These are phyloP conservation scores for Stropharia rugosoannulata DNA, from an alignment of 768 basidiomycete genomes.

Conservation along the genomic window DNA sequence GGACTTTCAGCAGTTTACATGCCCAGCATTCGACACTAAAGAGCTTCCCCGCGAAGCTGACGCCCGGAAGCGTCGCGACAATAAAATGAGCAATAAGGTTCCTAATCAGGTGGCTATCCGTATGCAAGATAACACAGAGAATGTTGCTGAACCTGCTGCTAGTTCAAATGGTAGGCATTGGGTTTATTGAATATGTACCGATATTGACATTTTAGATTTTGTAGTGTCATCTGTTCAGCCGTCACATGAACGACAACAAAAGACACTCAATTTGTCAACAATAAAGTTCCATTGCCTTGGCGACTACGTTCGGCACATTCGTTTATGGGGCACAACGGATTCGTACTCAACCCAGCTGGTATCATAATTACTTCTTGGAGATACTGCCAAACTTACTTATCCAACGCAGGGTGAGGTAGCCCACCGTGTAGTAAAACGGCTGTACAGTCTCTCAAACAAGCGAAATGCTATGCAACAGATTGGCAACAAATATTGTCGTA, in stretches of 20 bases:
- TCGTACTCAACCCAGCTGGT: background rate
- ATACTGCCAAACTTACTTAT: slow-evolving; percentile 21
- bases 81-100: background rate
- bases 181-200: too few species aligned
- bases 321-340: background rate
- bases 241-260: slow-evolving; percentile 30
- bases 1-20: slow-evolving; percentile 26
- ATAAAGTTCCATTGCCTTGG: slow-evolving; percentile 39
- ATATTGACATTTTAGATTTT: background rate
- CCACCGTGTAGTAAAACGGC: background rate
- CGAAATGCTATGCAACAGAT: background rate
- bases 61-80: slow-evolving; percentile 22
- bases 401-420: slow-evolving; percentile 7
- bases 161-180: too few species aligned
- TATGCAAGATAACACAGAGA: background rate
- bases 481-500: background rate
- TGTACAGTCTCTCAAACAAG: slow-evolving; percentile 1
- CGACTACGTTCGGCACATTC: slow-evolving; percentile 23
- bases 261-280: slow-evolving; percentile 25
- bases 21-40: slow-evolving; percentile 23
- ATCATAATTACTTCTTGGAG: background rate
- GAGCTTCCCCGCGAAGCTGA: slow-evolving; percentile 39
- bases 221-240: background rate
- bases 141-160: background rate
- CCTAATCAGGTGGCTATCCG: background rate